Conservation (phyloP, 2,329 filamentous ascomycete species). For the Phaeosphaeriaceae sp. region DNA sequence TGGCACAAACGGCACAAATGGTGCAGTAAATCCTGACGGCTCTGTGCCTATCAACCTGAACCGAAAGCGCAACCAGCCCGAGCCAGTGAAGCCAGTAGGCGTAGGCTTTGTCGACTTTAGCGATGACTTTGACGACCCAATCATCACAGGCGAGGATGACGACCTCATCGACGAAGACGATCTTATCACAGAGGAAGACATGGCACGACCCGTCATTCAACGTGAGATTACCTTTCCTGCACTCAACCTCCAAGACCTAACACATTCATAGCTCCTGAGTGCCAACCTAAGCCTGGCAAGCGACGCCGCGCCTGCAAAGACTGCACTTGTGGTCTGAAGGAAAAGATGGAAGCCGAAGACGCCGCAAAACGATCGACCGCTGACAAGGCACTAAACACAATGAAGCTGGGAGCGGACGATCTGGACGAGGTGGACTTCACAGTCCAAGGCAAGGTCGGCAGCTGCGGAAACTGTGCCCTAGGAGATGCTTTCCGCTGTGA, state of each 20-base stretch:
- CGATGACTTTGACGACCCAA: slow-evolving; percentile 65
- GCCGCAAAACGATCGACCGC: slow-evolving; percentile 68
- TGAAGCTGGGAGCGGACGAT: slow-evolving; percentile 79
- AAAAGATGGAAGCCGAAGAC: slow-evolving; percentile 87
- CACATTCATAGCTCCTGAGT: slow-evolving; percentile 72
- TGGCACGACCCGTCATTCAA: slow-evolving; percentile 76
- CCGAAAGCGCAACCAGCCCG: slow-evolving; percentile 53
- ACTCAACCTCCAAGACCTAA: slow-evolving; percentile 7
- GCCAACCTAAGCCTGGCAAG: slow-evolving; percentile 85
- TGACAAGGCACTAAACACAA: slow-evolving; percentile 68
- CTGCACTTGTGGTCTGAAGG: slow-evolving; percentile 91
- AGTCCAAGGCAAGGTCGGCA: slow-evolving; percentile 94
- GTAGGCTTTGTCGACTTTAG: slow-evolving; percentile 66
- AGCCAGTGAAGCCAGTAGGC: slow-evolving; percentile 42
- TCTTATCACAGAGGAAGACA: slow-evolving; percentile 83
- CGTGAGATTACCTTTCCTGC: slow-evolving; percentile 65
- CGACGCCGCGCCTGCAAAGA: slow-evolving; percentile 95
- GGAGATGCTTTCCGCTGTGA: slow-evolving; percentile 78
- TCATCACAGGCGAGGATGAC: slow-evolving; percentile 69
- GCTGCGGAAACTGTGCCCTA: slow-evolving; percentile 90
- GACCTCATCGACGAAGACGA: slow-evolving; percentile 92
- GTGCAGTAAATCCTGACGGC: slow-evolving; percentile 41
- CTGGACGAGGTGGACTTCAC: slow-evolving; percentile 93
- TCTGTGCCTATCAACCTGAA: slow-evolving; percentile 48
- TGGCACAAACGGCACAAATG: slow-evolving; percentile 28